Evolutionary conservation across 139 green algal genomes (phyloP), one percentile per base, ranked within the genome.

Genomic region (Chlorella sp.): DNA sequence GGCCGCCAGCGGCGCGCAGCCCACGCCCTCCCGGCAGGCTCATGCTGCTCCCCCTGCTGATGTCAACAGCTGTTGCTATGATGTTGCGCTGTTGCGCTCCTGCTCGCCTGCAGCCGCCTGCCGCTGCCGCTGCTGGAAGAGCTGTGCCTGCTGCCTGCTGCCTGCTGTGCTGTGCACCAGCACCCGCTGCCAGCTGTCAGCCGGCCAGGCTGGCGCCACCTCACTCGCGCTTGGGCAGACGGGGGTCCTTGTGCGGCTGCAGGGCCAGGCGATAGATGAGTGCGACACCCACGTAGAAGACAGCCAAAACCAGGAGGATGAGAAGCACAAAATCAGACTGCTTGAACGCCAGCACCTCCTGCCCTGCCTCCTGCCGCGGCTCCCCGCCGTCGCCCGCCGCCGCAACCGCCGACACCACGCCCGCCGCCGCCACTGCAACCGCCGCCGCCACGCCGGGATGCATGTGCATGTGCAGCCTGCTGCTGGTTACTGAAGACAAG

Each of bases 271-370:
- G 34, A 34, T 85, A 85, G 78, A 91, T 91, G 87, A 82, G 21
- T 32, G 68, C 42, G 0, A 34, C 53, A 16, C 16, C 53, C 5
- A 64, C n/a, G 78, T 86, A 91, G 57, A 87, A 87, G 11, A 88
- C 19, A 2, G 87, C 87, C 53, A 88, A n/a, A 3, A 91, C 15
- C 75, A 91, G 42, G 21, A 91, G 78, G 42, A 91, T 60, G 42
- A 86, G 71, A 14, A 91, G 57, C 66, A 91, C 21, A 75, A 91
- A 85, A 69, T 91, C 87, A 1, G n/a, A 68, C 34, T 81, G 81
- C 42, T 79, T 81, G 12, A 91, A 34, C 16, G 77, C n/a, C 21
- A 87, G 15, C n/a, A 91, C 87, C 60, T 91, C 78, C 78, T 86
- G 73, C 4, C 42, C 71, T n/a, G n/a, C n/a, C n/a, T 32, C 57